phyloP scores from a whole-genome alignment of 1,284 basidiomycete genomes.

The Calocybe gambosa region DNA sequence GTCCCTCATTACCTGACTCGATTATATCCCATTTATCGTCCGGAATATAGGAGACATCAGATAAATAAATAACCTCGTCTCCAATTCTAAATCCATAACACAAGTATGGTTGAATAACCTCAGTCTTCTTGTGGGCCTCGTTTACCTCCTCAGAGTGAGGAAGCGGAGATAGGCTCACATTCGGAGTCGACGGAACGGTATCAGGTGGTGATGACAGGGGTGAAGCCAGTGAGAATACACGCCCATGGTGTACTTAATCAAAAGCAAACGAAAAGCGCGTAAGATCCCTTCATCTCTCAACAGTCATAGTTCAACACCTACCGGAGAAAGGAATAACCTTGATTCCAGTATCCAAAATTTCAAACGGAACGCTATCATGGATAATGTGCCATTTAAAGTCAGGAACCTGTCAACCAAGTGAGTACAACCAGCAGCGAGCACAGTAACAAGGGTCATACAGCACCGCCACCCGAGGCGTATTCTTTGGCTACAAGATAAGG shows the following conservation, averaged over 20 bases:
- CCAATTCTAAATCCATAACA: slow-evolving; percentile 73
- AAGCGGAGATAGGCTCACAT: slow-evolving; percentile 30
- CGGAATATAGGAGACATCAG: slow-evolving; percentile 72
- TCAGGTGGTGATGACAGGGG: slow-evolving; percentile 36
- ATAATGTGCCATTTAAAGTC: slow-evolving; percentile 79
- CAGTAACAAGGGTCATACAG: slow-evolving; percentile 35
- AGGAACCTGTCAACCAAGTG: slow-evolving; percentile 49
- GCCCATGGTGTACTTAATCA: slow-evolving; percentile 56
- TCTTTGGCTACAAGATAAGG: slow-evolving; percentile 74
- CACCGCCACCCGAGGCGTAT: slow-evolving; percentile 73
- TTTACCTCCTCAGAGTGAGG: slow-evolving; percentile 24
- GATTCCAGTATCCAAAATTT: slow-evolving; percentile 59
- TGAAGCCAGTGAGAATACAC: slow-evolving; percentile 41
- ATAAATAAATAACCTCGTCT: slow-evolving; percentile 60
- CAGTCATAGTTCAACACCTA: slow-evolving; percentile 22
- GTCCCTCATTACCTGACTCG: slow-evolving; percentile 22
- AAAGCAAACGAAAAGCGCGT: too few relatives aligned
- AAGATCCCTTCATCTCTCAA: slow-evolving; percentile 1
- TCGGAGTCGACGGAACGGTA: slow-evolving; percentile 43
- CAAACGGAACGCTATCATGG: slow-evolving; percentile 55
- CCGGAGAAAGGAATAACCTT: slow-evolving; percentile 62
- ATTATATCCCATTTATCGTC: slow-evolving; percentile 58
- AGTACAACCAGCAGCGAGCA: not conserved
- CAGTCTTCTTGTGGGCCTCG: slow-evolving; percentile 12
- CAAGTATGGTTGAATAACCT: slow-evolving; percentile 53